Conservation (phyloP, 805 yeast species). For the Suhomyces sp. region DNA sequence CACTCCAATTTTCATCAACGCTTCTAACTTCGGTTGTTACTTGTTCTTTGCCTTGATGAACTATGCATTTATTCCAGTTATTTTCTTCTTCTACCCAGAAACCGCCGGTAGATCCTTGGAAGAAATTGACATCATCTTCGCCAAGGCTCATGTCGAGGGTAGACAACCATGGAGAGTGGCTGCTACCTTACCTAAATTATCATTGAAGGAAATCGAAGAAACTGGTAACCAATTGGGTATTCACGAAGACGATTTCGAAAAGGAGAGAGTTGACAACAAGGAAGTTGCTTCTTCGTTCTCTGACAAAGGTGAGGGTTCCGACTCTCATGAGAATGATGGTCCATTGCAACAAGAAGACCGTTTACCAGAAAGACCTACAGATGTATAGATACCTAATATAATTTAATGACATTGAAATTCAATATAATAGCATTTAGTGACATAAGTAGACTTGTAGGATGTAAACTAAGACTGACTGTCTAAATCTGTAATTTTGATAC, state of each 20-base stretch:
- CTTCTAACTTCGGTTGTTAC: conserved; percentile 25
- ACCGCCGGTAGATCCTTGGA: conserved; percentile 44
- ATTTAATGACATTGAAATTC: background rate
- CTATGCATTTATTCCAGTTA: conserved; percentile 48
- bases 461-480: no score
- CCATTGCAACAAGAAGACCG: conserved; percentile 1
- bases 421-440: background rate
- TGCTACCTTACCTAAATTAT: conserved; percentile 55
- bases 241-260: conserved; percentile 40
- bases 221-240: conserved; percentile 60
- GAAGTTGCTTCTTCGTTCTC: conserved; percentile 25
- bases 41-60: conserved; percentile 25
- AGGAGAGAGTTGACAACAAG: conserved; percentile 32
- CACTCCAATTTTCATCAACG: conserved; percentile 29
- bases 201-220: conserved; percentile 55
- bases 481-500: background rate
- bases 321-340: conserved; percentile 5
- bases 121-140: conserved; percentile 56
- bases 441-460: no score
- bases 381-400: background rate
- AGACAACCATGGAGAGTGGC: conserved; percentile 65
- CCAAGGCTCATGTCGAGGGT: conserved; percentile 57
- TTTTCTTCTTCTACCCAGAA: conserved; percentile 48
- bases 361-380: conserved; percentile 3
- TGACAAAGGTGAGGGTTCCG: conserved; percentile 3